Conservation (phyloP, 768 basidiomycete species). For the Steccherinum ochraceum region DNA sequence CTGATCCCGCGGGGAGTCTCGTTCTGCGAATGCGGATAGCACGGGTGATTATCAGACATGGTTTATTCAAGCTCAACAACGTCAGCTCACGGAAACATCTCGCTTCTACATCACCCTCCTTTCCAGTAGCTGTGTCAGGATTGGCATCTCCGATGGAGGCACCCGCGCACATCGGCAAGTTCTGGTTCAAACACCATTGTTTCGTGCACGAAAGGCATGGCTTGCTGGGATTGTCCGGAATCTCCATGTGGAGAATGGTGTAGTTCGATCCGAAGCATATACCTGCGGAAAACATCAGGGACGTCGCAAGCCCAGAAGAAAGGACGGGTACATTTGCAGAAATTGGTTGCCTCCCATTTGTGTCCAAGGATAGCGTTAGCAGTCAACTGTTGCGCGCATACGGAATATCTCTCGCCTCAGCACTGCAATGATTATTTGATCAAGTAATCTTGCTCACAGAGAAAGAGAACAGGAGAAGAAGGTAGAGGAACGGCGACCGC, state of each 20-base stretch:
- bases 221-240: slow-evolving; percentile 79
- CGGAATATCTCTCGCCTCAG: slow-evolving; percentile 1
- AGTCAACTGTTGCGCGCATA: slow-evolving; percentile 25
- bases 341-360: slow-evolving; percentile 88
- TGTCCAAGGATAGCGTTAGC: slow-evolving; percentile 39
- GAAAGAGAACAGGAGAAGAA: slow-evolving; percentile 12
- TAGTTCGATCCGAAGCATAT: slow-evolving; percentile 89
- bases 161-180: slow-evolving; percentile 75
- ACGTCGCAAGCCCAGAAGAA: slow-evolving; percentile 1
- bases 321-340: slow-evolving; percentile 68
- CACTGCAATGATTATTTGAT: background rate
- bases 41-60: background rate
- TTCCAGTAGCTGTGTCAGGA: slow-evolving; percentile 90
- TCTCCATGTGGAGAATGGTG: slow-evolving; percentile 73
- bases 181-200: slow-evolving; percentile 93
- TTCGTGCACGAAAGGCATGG: slow-evolving; percentile 92
- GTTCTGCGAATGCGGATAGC: slow-evolving; percentile 43
- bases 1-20: slow-evolving; percentile 94
- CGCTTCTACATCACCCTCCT: slow-evolving; percentile 93
- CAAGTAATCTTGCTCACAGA: slow-evolving; percentile 13
- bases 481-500: slow-evolving; percentile 10
- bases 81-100: slow-evolving; percentile 83
- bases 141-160: slow-evolving; percentile 82
- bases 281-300: slow-evolving; percentile 39
- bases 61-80: slow-evolving; percentile 13